Evolutionary conservation across 257 asterid genomes (phyloP), one percentile per base, ranked within the genome.

Genomic region (Solanum corneliomulleri): DNA sequence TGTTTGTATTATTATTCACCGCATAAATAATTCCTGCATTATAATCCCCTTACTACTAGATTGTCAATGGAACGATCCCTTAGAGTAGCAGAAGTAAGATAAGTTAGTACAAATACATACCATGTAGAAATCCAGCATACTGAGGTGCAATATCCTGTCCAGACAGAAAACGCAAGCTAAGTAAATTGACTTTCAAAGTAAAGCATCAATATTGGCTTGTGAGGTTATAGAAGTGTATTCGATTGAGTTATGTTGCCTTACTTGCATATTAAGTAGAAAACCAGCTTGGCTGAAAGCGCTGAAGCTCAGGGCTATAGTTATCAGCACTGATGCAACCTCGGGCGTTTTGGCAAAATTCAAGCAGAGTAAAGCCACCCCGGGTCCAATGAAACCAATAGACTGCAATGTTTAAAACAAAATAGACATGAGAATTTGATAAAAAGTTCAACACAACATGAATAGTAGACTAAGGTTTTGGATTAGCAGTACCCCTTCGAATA

Each of bases 261-360:
- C 99, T 83, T 96, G 99, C 98, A 96, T 96, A 84, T 96, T 96
- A 16, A 96, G 93, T 60, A 96, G 88, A 88, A 96, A 96, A n/a
- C 99, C 99, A 18, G 99, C 99, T 91, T 96, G 99, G 83, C 99
- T 96, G 91, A 93, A 96, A 71, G 99, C 89, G 90, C 99, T 95
- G 87, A 96, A 88, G 91, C 99, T 95, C 86, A 96, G 92, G 69
- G 98, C 99, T 33, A 89, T 31, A 18, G 98, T 95, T 21, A 95
- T 72, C 80, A 90, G 75, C 21, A 91, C 27, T 58, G 98, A 89
- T 52, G 98, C 99, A 89, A 90, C 88, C 37, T 87, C 90, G 9
- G 99, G 99, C 8, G 98, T 92, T 33, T 88, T 92, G 49, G 93
- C 99, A 66, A 88, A 93, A 94, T 96, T 96, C 91, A 96, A 89